phyloP scores from a whole-genome alignment of 768 basidiomycete genomes.

The Boletus insuetus region DNA sequence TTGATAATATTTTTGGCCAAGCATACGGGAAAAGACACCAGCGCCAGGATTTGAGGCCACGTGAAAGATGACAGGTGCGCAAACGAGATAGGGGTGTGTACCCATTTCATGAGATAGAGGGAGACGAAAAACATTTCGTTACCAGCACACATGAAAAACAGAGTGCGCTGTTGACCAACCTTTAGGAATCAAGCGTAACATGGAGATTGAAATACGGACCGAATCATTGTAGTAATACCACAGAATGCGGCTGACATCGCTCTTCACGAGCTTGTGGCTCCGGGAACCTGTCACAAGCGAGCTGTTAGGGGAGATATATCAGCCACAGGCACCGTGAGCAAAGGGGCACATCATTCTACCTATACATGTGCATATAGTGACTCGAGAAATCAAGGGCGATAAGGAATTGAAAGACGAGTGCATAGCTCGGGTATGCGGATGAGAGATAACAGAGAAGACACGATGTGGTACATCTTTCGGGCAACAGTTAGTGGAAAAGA shows the following conservation, averaged over 20 bases:
- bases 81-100: constrained; percentile 59
- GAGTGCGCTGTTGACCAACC: constrained; percentile 53
- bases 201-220: constrained; percentile 45
- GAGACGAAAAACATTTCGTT: constrained; percentile 97
- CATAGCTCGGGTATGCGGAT: constrained; percentile 81
- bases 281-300: constrained; percentile 92
- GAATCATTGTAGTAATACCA: constrained; percentile 93
- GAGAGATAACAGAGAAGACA: constrained; percentile 93
- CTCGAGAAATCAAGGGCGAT: constrained; percentile 97
- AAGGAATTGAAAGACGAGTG: constrained; percentile 88
- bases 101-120: constrained; percentile 91
- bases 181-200: not conserved
- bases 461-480: constrained; percentile 90
- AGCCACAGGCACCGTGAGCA: not conserved
- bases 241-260: constrained; percentile 89
- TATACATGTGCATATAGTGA: constrained; percentile 99
- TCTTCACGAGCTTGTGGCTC: constrained; percentile 90
- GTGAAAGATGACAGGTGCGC: constrained; percentile 42
- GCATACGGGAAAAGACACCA: constrained; percentile 64
- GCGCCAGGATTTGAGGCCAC: constrained; percentile 74
- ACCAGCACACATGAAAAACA: constrained; percentile 90
- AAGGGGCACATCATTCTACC: constrained; percentile 44
- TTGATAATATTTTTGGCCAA: constrained; percentile 89
- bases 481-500: not conserved
- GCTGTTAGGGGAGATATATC: constrained; percentile 40